phyloP scores from a whole-genome alignment of 1,284 basidiomycete species.

The Naganishia sp. region DNA sequence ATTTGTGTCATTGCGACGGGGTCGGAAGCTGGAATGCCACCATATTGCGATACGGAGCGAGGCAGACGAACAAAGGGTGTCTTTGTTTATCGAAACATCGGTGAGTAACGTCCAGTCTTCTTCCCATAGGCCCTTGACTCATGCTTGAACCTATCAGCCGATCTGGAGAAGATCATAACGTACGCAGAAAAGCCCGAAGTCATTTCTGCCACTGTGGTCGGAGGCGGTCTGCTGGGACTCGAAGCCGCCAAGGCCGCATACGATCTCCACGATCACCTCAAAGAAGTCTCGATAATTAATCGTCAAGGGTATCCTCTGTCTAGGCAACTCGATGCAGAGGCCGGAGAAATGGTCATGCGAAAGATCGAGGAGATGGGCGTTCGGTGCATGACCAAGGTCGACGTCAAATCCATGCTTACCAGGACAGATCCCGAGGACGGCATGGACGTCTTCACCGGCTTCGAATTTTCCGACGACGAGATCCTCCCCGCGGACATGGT shows the following conservation, averaged over 20 bases:
- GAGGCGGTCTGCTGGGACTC: constrained; percentile 71
- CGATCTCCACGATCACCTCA: constrained; percentile 59
- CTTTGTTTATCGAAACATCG: constrained; percentile 73
- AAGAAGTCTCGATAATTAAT: constrained; percentile 60
- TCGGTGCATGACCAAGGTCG: constrained; percentile 61
- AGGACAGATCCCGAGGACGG: constrained; percentile 49
- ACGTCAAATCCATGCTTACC: constrained; percentile 54
- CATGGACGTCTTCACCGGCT: constrained; percentile 57
- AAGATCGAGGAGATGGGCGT: constrained; percentile 70
- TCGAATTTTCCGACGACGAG: constrained; percentile 58
- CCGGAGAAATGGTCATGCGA: constrained; percentile 67
- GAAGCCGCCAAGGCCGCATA: constrained; percentile 74
- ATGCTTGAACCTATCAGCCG: constrained; percentile 44
- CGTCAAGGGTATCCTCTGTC: constrained; percentile 66
- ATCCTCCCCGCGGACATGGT: constrained; percentile 58
- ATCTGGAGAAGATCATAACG: constrained; percentile 64
- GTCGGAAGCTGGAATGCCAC: constrained; percentile 67
- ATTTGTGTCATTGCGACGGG: constrained; percentile 71
- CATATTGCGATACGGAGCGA: constrained; percentile 56
- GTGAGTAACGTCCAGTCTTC: constrained; percentile 10
- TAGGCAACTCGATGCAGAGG: constrained; percentile 69
- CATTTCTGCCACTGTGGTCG: constrained; percentile 63
- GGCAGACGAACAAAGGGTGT: constrained; percentile 59
- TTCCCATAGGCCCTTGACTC: neutral
- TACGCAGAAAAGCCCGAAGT: constrained; percentile 59